Conservation (phyloP, 176 grass and related monocot genomes). For the Triticum aestivum region IWGSC_CS_RefSeq_v2.1 NC_057812.1:28051298-28051797, state of each 20-base stretch:
- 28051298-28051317: constrained; percentile 10
- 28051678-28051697: too few relatives aligned
- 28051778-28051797: too few relatives aligned
- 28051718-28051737: too few relatives aligned
- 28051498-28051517: neutral
- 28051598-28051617: too few relatives aligned
- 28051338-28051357: constrained; percentile 16
- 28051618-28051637: too few relatives aligned
- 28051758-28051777: too few relatives aligned
- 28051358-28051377: neutral
- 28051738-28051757: too few relatives aligned
- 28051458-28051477: neutral
- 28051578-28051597: too few relatives aligned
- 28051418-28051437: neutral
- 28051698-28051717: too few relatives aligned
- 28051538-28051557: neutral
- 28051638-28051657: too few relatives aligned
- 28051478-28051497: neutral
- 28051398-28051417: constrained; percentile 4
- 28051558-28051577: neutral
- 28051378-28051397: neutral
- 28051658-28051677: too few relatives aligned
- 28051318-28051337: neutral
- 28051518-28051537: too few relatives aligned
- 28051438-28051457: neutral